These are phyloP conservation scores for Liriodendron chinense DNA, from an alignment of 164 flowering plant genomes.

Conservation along the genomic window DNA sequence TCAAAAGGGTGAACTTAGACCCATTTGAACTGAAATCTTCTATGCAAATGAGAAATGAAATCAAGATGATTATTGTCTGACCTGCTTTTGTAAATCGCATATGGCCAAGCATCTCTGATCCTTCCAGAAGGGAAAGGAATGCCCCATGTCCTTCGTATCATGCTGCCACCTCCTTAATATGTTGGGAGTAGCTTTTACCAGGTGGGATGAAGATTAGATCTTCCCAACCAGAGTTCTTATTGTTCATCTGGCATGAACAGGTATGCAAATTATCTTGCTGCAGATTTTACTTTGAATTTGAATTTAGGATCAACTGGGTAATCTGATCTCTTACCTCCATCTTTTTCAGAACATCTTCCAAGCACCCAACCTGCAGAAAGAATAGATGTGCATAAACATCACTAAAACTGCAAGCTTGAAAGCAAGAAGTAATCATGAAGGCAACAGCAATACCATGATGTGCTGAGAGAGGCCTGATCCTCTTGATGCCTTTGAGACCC, in stretches of 20 bases:
- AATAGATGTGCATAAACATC: neutral
- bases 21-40: neutral
- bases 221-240: conserved; percentile 90
- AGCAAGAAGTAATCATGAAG: neutral
- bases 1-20: neutral
- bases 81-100: conserved; percentile 19
- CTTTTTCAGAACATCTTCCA: conserved; percentile 90
- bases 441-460: conserved; percentile 55
- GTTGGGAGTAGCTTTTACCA: conserved; percentile 83
- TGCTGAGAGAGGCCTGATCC: conserved; percentile 56
- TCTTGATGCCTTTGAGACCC: conserved; percentile 57
- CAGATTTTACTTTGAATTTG: neutral
- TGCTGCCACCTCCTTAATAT: conserved; percentile 63
- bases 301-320: neutral
- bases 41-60: neutral
- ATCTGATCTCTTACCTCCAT: conserved; percentile 71
- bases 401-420: neutral
- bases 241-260: conserved; percentile 50
- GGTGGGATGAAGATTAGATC: conserved; percentile 94
- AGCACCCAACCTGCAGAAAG: conserved; percentile 72
- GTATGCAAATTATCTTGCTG: neutral
- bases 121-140: conserved; percentile 15
- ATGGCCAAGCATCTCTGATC: conserved; percentile 1
- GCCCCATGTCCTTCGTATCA: conserved; percentile 20
- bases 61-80: conserved; percentile 11